Percentiles rank a stretch among this genome's conserved stretches.
These are phyloP conservation scores for Kalmusia sp. DNA, from an alignment of 2,329 filamentous ascomycete species.

Conservation along the genomic window DNA sequence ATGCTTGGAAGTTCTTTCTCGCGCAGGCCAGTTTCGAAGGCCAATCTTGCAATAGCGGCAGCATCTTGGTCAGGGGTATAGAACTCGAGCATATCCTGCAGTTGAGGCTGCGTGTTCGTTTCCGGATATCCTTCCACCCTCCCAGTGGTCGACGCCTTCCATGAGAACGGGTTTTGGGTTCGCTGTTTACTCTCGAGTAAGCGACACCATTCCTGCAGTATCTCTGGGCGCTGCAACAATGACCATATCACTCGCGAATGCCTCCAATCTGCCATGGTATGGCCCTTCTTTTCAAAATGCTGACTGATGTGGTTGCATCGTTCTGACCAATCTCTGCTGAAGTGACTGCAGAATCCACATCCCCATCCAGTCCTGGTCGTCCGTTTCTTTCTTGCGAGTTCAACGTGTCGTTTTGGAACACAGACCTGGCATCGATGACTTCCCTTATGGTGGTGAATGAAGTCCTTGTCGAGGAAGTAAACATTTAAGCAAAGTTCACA, in stretches of 20 bases:
- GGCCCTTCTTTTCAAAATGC: constrained; percentile 62
- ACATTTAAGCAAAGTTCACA: constrained; percentile 69
- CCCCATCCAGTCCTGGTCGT: constrained; percentile 65
- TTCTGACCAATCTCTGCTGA: constrained; percentile 66
- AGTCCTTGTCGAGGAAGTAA: constrained; percentile 71
- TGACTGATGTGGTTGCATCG: constrained; percentile 71
- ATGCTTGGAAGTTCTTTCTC: constrained; percentile 17
- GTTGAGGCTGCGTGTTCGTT: constrained; percentile 20
- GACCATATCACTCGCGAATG: constrained; percentile 71
- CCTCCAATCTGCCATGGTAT: constrained; percentile 69
- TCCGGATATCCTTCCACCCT: constrained; percentile 41
- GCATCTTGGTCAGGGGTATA: constrained; percentile 25
- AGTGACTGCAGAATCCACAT: constrained; percentile 70
- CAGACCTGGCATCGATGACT: constrained; percentile 67
- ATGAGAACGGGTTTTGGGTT: constrained; percentile 20
- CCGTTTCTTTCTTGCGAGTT: constrained; percentile 46
- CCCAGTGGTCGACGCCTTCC: constrained; percentile 33
- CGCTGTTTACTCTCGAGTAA: constrained; percentile 27
- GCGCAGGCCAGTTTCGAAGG: constrained; percentile 24
- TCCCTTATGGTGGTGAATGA: constrained; percentile 69
- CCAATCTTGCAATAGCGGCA: constrained; percentile 27
- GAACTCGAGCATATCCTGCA: constrained; percentile 41
- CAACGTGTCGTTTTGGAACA: constrained; percentile 56
- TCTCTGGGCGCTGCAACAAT: constrained; percentile 66
- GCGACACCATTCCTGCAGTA: constrained; percentile 62